Evolutionary conservation across 345 rosid species (phyloP).

Genomic region (Ceriops decandra): DNA sequence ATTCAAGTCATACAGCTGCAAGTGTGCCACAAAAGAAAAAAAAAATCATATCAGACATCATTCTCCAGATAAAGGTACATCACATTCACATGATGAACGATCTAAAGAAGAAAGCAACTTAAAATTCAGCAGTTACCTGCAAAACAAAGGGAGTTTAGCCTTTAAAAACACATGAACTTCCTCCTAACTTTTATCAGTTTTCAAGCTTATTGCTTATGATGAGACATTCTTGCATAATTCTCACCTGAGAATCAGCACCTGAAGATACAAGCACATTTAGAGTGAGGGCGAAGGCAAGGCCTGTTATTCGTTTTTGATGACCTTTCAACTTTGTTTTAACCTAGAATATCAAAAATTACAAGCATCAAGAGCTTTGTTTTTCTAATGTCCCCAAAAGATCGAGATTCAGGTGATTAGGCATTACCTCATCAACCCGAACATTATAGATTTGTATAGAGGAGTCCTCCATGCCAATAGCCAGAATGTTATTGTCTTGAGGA

Average conservation of each 20-base stretch:
- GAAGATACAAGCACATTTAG: conserved; percentile 70
- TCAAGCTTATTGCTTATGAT: neutral
- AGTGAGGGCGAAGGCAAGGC: conserved; percentile 72
- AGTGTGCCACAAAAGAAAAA: neutral
- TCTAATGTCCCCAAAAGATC: neutral
- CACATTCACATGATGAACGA: neutral
- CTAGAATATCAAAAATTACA: conserved; percentile 26
- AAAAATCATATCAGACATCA: neutral
- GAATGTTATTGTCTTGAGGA: conserved; percentile 80
- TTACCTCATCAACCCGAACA: conserved; percentile 80
- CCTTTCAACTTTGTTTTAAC: conserved; percentile 77
- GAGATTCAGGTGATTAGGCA: neutral
- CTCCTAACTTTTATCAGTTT: neutral
- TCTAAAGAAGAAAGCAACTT: neutral
- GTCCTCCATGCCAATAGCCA: conserved; percentile 90
- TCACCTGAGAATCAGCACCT: conserved; percentile 86
- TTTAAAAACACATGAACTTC: neutral
- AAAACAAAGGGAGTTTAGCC: neutral
- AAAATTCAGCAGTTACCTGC: neutral
- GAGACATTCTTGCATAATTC: neutral
- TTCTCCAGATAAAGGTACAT: neutral
- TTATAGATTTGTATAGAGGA: conserved; percentile 78
- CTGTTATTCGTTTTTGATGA: conserved; percentile 72
- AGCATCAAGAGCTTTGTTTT: neutral
- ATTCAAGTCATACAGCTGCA: neutral